Evolutionary conservation across 768 basidiomycete genomes (phyloP).

Genomic region (Auricularia heimuer): DNA sequence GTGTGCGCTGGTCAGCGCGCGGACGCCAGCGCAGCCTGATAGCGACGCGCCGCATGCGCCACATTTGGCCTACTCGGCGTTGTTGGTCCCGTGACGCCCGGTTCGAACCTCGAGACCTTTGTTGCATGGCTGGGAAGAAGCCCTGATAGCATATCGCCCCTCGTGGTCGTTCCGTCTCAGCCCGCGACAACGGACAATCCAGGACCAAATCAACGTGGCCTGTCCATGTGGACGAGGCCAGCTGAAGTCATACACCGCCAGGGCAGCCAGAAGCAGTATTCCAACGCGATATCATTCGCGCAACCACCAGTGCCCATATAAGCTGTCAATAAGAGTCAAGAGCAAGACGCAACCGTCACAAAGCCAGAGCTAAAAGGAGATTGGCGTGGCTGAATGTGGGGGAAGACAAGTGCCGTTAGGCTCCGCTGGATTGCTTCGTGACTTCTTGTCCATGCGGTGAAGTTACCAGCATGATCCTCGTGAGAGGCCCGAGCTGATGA

Average conservation of each 20-base stretch:
- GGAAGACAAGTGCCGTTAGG: too few species aligned
- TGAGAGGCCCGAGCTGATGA: neutral
- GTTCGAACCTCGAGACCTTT: neutral
- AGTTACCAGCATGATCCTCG: neutral
- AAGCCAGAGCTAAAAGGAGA: too few species aligned
- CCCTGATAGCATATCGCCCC: neutral
- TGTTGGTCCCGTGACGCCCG: neutral
- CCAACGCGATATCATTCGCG: too few species aligned
- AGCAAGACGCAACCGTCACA: too few species aligned
- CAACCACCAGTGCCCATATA: too few species aligned
- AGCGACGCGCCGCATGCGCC: neutral
- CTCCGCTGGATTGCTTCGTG: neutral
- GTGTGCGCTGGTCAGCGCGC: neutral
- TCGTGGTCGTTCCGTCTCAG: neutral
- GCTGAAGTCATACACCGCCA: too few species aligned
- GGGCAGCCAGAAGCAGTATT: too few species aligned
- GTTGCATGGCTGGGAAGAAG: neutral
- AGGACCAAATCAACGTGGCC: neutral
- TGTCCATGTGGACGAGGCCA: too few species aligned
- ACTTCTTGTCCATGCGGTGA: neutral
- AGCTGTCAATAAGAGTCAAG: too few species aligned
- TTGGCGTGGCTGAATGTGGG: too few species aligned
- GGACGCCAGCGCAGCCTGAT: neutral
- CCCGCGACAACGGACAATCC: neutral
- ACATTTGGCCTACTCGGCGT: neutral